Conservation (phyloP, 225 moss, liverwort and hornwort species). For the Anthoceros angustus region DNA sequence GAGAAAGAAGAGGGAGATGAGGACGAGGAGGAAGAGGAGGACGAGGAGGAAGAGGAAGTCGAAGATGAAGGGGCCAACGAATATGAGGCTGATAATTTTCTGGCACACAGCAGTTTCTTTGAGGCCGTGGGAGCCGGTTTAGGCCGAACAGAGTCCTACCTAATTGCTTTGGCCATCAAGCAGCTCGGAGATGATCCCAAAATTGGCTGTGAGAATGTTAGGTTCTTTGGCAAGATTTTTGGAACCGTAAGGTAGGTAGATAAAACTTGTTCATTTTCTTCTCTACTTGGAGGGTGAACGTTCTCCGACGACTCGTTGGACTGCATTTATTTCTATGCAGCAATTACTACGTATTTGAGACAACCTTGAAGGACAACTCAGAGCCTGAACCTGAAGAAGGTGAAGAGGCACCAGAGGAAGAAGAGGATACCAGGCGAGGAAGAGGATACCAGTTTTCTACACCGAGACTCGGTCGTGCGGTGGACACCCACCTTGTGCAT, state of each 20-base stretch:
- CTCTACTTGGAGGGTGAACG: too few relatives aligned
- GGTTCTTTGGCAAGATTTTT: conserved; percentile 79
- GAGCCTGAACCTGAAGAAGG: conserved; percentile 1
- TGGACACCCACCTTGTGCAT: too few relatives aligned
- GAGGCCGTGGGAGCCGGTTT: conserved; percentile 76
- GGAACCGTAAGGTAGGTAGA: conserved; percentile 43
- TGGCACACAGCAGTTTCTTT: conserved; percentile 61
- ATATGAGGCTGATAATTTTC: conserved; percentile 66
- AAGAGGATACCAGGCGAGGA: background rate
- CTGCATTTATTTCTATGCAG: conserved; percentile 15
- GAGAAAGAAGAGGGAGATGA: conserved; percentile 23
- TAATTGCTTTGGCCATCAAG: conserved; percentile 67
- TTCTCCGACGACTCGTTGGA: background rate
- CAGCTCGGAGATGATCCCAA: conserved; percentile 66
- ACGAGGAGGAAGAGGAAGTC: conserved; percentile 20
- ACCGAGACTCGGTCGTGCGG: too few relatives aligned
- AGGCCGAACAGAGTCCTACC: conserved; percentile 50
- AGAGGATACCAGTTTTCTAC: background rate
- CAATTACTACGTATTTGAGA: conserved; percentile 88
- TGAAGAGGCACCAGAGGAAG: background rate
- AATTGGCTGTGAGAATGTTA: conserved; percentile 36
- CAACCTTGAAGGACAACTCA: conserved; percentile 22
- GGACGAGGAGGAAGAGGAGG: conserved; percentile 33
- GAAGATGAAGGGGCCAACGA: conserved; percentile 48
- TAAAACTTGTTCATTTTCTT: too few relatives aligned